These are phyloP conservation scores for Pulveroboletus sp. DNA, from an alignment of 768 basidiomycete species.

Conservation along the genomic window DNA sequence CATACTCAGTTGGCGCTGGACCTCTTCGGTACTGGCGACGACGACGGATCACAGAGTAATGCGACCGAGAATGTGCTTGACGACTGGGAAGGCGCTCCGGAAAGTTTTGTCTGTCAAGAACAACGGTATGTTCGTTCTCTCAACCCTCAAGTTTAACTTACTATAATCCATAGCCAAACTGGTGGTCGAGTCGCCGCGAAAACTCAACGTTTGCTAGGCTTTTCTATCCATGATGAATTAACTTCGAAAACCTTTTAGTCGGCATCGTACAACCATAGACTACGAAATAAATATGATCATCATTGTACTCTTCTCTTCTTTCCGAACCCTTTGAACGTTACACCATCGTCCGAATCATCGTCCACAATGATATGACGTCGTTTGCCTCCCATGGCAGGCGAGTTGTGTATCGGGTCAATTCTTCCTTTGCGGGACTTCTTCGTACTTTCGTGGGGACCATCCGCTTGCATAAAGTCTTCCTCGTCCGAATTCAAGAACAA, in stretches of 20 bases:
- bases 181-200: slow-evolving; percentile 88
- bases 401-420: background rate
- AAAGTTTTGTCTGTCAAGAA: slow-evolving; percentile 98
- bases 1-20: slow-evolving; percentile 95
- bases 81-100: slow-evolving; percentile 95
- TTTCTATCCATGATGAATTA: slow-evolving; percentile 77
- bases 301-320: slow-evolving; percentile 25
- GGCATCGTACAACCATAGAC: background rate
- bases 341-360: slow-evolving; percentile 70
- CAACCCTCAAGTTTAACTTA: slow-evolving; percentile 3
- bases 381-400: slow-evolving; percentile 18
- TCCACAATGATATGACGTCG: slow-evolving; percentile 41
- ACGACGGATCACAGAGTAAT: slow-evolving; percentile 48
- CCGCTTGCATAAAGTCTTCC: slow-evolving; percentile 23
- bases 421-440: slow-evolving; percentile 5
- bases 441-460: background rate
- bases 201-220: slow-evolving; percentile 78
- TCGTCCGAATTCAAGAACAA: slow-evolving; percentile 53
- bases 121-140: slow-evolving; percentile 50
- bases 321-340: slow-evolving; percentile 62
- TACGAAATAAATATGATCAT: slow-evolving; percentile 1
- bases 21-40: slow-evolving; percentile 77
- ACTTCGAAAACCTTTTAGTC: slow-evolving; percentile 10
- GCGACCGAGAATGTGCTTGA: slow-evolving; percentile 74
- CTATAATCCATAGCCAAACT: slow-evolving; percentile 52